Evolutionary conservation across 495 filamentous ascomycete genomes (phyloP).

Genomic region (Parachaetomium inaequale): DNA sequence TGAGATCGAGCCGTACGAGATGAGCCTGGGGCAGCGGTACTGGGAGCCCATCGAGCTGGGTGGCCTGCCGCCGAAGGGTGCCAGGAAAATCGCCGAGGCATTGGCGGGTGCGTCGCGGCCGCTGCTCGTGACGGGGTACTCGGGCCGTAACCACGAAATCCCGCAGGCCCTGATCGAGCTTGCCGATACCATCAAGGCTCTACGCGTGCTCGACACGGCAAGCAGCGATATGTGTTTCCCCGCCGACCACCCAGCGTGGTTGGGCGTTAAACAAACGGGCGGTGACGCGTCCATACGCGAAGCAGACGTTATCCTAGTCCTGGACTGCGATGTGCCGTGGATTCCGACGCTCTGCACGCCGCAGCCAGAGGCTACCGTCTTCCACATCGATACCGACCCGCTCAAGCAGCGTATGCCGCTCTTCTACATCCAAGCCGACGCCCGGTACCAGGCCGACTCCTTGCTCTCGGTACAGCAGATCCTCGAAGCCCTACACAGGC

Average conservation of each 20-base stretch:
- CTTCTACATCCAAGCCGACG: conserved; percentile 71
- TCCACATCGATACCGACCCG: conserved; percentile 83
- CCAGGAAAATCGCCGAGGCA: conserved; percentile 64
- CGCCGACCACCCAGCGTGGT: conserved; percentile 63
- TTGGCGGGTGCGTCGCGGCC: conserved; percentile 71
- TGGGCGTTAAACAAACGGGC: too few relatives aligned
- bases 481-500: conserved; percentile 42
- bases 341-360: conserved; percentile 61
- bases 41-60: conserved; percentile 76
- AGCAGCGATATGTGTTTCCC: conserved; percentile 97
- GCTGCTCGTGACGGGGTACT: conserved; percentile 78
- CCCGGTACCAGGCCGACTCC: conserved; percentile 74
- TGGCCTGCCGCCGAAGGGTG: conserved; percentile 67
- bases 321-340: conserved; percentile 78
- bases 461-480: conserved; percentile 70
- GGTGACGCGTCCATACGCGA: conserved; percentile 70
- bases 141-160: conserved; percentile 66
- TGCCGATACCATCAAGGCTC: conserved; percentile 70
- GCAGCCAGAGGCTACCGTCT: conserved; percentile 59
- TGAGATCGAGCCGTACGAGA: conserved; percentile 75
- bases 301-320: conserved; percentile 79
- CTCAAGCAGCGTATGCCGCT: conserved; percentile 84
- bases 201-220: conserved; percentile 83
- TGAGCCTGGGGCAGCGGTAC: conserved; percentile 65
- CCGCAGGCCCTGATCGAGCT: conserved; percentile 71